A percentile compares a stretch with the other conserved stretches of the same genome.
Evolutionary conservation across 148 eudicot species (phyloP).

Genomic region (Chenopodium berlandieri): DNA sequence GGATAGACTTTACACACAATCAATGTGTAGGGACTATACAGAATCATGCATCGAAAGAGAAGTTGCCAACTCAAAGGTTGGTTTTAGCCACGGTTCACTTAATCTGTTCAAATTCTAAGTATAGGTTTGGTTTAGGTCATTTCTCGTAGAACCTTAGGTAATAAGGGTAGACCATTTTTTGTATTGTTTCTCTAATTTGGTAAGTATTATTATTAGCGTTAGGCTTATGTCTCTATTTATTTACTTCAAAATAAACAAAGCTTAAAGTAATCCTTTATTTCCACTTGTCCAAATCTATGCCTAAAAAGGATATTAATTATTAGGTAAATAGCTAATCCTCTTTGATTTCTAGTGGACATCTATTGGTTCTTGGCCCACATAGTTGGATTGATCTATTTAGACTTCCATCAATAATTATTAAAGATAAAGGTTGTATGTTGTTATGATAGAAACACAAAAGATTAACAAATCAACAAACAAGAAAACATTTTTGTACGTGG

Average conservation of each 20-base stretch:
- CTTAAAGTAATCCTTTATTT: not conserved
- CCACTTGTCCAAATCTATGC: conserved; percentile 1
- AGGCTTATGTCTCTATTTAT: conserved; percentile 18
- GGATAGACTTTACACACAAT: too few relatives aligned
- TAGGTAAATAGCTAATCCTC: conserved; percentile 8
- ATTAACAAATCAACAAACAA: too few relatives aligned
- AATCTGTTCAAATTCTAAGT: conserved; percentile 2
- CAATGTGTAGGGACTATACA: too few relatives aligned
- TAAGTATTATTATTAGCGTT: conserved; percentile 4
- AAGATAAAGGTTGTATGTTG: too few relatives aligned
- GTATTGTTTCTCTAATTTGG: not conserved
- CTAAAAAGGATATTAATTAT: not conserved
- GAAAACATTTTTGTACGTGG: too few relatives aligned
- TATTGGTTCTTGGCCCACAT: too few relatives aligned
- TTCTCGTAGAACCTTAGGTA: not conserved
- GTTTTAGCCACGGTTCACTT: conserved; percentile 12
- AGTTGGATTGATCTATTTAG: too few relatives aligned
- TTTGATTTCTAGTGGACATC: not conserved
- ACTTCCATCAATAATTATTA: too few relatives aligned
- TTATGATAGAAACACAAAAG: too few relatives aligned
- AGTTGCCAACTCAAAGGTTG: conserved; percentile 18
- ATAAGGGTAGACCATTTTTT: not conserved
- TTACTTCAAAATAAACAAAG: not conserved
- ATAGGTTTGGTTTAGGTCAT: conserved; percentile 24
- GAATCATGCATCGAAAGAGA: not conserved